Percentiles rank a stretch among this genome's conserved stretches.
Evolutionary conservation across 2,329 filamentous ascomycete genomes (phyloP).

Genomic region (Cyphellophora europaea): DNA sequence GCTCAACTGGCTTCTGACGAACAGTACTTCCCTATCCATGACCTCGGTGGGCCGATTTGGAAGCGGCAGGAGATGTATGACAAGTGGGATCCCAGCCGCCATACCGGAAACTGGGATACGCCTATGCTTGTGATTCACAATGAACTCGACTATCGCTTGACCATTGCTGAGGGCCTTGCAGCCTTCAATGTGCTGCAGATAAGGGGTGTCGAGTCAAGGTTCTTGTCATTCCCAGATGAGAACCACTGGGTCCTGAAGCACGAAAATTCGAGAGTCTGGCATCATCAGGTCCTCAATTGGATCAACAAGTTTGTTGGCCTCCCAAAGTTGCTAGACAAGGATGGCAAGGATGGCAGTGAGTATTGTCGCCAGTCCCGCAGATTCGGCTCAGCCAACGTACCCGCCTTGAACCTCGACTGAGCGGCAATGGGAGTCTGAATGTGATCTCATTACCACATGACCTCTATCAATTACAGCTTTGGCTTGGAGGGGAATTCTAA

Average conservation of each 20-base stretch:
- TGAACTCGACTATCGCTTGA: constrained; percentile 79
- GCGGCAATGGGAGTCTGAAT: too few species aligned
- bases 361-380: constrained; percentile 8
- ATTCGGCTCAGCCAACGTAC: neutral
- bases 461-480: too few species aligned
- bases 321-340: constrained; percentile 30
- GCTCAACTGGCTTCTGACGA: constrained; percentile 39
- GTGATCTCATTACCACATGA: too few species aligned
- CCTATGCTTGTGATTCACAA: constrained; percentile 86
- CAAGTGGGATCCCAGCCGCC: constrained; percentile 48
- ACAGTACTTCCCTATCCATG: constrained; percentile 46
- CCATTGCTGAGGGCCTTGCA: constrained; percentile 73
- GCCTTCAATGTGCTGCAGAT: constrained; percentile 81
- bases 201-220: constrained; percentile 62
- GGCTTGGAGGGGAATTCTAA: too few species aligned
- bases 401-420: too few species aligned
- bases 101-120: constrained; percentile 64
- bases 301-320: constrained; percentile 52
- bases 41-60: constrained; percentile 43
- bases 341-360: constrained; percentile 16
- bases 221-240: constrained; percentile 74
- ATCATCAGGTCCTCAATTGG: constrained; percentile 74
- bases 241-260: constrained; percentile 80
- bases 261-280: constrained; percentile 87
- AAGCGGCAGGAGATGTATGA: constrained; percentile 42